Percentiles rank a stretch among this genome's conserved stretches.
Evolutionary conservation across 2,329 filamentous ascomycete species (phyloP).

Genomic region (Cryphonectria radicalis): DNA sequence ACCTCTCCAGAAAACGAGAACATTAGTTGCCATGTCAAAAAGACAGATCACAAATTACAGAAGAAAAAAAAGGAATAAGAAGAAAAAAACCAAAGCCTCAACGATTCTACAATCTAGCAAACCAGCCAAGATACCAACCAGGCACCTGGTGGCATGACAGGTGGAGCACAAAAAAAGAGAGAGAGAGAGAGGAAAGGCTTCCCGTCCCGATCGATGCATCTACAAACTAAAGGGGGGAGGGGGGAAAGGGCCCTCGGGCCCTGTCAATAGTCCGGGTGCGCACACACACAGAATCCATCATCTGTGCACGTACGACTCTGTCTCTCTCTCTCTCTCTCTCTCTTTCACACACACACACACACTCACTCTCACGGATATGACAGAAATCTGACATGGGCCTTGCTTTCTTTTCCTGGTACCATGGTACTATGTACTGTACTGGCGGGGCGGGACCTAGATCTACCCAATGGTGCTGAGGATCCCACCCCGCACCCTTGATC

Average conservation of each 20-base stretch:
- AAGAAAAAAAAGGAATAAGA: not conserved
- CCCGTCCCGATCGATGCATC: not conserved
- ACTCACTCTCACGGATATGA: too few relatives aligned
- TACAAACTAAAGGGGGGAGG: not conserved
- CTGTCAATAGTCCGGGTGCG: not conserved
- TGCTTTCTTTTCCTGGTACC: not conserved
- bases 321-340: too few relatives aligned
- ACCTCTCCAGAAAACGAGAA: too few relatives aligned
- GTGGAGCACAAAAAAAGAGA: not conserved
- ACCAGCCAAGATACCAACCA: not conserved
- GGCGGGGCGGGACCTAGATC: not conserved
- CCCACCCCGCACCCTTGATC: not conserved
- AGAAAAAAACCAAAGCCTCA: not conserved
- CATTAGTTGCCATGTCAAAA: not conserved
- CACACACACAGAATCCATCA: not conserved
- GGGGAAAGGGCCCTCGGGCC: not conserved
- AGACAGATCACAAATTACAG: not conserved
- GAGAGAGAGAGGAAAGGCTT: not conserved
- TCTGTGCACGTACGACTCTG: not conserved
- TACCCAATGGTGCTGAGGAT: slow-evolving; percentile 2
- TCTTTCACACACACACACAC: too few relatives aligned
- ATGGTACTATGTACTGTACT: not conserved
- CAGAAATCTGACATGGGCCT: too few relatives aligned
- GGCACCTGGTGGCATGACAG: not conserved
- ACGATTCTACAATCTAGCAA: not conserved